These are phyloP conservation scores for Salix suchowensis DNA, from an alignment of 345 rosid species.

Conservation along the genomic window DNA sequence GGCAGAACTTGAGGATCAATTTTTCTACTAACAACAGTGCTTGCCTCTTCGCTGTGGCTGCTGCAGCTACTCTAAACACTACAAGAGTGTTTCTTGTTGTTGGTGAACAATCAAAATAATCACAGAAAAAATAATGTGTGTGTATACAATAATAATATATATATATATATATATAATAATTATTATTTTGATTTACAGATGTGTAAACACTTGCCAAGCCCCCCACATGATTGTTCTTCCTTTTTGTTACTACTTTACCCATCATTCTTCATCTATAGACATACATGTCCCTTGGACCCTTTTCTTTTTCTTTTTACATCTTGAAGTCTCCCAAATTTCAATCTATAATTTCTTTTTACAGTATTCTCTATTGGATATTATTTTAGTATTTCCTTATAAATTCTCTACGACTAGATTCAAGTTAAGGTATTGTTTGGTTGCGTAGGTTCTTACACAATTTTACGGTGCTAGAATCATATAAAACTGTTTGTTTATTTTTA, in stretches of 20 bases:
- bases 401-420: no score
- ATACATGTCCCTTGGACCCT: not conserved
- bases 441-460: no score
- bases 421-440: no score
- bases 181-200: not conserved
- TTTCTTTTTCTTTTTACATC: no score
- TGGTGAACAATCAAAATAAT: not conserved
- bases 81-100: not conserved
- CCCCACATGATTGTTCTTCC: not conserved
- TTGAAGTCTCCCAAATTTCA: no score
- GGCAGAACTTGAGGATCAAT: not conserved
- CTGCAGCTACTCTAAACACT: not conserved
- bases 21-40: not conserved
- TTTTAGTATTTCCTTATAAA: no score
- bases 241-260: conserved; percentile 2
- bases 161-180: no score
- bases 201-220: not conserved
- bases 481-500: no score
- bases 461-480: no score
- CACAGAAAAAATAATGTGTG: not conserved
- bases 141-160: no score
- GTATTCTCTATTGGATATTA: no score
- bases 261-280: not conserved
- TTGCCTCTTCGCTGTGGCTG: not conserved
- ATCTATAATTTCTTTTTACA: no score